Conservation (phyloP, 2,329 filamentous ascomycete species). For the Tricladium varicosporioides region DNA sequence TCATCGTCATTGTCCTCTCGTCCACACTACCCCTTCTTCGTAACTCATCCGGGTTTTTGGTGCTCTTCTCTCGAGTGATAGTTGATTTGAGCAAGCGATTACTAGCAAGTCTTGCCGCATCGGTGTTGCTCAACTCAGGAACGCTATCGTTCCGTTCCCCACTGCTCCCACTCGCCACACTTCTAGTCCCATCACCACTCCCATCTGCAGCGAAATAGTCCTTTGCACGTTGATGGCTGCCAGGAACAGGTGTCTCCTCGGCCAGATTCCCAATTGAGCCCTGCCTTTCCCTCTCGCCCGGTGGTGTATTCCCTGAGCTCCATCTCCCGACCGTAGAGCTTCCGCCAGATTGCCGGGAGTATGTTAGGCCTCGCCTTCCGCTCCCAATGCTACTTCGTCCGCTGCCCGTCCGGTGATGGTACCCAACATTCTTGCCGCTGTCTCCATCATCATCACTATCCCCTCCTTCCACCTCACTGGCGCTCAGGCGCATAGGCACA, state of each 20-base stretch:
- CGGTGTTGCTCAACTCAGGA: constrained; percentile 46
- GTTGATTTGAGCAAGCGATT: constrained; percentile 58
- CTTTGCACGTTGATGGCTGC: constrained; percentile 11
- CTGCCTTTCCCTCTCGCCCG: constrained; percentile 32
- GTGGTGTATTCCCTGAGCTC: constrained; percentile 44
- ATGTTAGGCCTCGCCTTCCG: constrained; percentile 38
- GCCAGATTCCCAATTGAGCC: constrained; percentile 26
- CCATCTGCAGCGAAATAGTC: constrained; percentile 29
- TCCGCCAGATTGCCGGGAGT: constrained; percentile 38
- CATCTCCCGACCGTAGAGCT: constrained; percentile 38
- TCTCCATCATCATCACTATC: constrained; percentile 75
- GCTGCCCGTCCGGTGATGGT: constrained; percentile 71
- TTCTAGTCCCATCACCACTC: constrained; percentile 26
- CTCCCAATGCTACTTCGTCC: constrained; percentile 61
- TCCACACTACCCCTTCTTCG: constrained; percentile 78
- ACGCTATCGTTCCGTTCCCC: constrained; percentile 59
- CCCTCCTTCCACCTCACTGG: constrained; percentile 90
- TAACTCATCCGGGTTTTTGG: constrained; percentile 69
- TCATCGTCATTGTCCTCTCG: constrained; percentile 67
- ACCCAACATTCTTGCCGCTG: constrained; percentile 43
- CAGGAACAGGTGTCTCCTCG: constrained; percentile 30
- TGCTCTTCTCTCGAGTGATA: constrained; percentile 62
- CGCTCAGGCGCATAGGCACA: constrained; percentile 86
- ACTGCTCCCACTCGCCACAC: constrained; percentile 33
- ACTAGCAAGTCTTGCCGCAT: constrained; percentile 50